Evolutionary conservation across 129 eudicot genomes (phyloP).

Genomic region (Dittrichia graveolens): DNA sequence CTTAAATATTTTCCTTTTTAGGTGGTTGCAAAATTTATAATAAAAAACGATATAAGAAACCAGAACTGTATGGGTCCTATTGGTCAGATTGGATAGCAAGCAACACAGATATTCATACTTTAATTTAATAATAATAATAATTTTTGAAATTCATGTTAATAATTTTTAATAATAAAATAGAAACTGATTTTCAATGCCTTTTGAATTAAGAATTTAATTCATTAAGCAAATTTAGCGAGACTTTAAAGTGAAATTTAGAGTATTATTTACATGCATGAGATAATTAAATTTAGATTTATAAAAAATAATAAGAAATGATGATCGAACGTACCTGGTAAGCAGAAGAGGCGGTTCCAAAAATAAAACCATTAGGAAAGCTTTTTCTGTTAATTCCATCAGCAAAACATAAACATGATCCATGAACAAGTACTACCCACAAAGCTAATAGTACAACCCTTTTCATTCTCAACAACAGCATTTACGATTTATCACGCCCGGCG

Average conservation of each 20-base stretch:
- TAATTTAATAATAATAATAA: background rate
- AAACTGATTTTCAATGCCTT: too few species aligned
- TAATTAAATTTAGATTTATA: background rate
- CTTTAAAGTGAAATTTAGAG: constrained; percentile 30
- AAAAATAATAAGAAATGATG: background rate
- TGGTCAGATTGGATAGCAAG: constrained; percentile 8
- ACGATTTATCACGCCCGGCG: too few species aligned
- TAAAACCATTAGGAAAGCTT: constrained; percentile 73
- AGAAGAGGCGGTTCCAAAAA: constrained; percentile 86
- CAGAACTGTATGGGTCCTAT: constrained; percentile 13
- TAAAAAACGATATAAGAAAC: background rate
- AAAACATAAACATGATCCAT: constrained; percentile 27
- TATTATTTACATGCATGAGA: background rate
- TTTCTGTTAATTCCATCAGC: constrained; percentile 47
- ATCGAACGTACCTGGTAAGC: constrained; percentile 96
- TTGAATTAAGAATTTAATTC: too few species aligned
- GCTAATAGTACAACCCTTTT: constrained; percentile 5
- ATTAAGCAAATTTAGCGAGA: background rate
- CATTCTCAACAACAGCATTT: constrained; percentile 12
- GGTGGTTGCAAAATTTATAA: background rate
- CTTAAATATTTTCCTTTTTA: background rate
- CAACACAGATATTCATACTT: background rate
- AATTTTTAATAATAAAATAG: background rate
- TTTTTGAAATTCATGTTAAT: background rate
- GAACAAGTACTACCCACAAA: constrained; percentile 27